Conservation (phyloP, 352 stramenopile genomes). For the Globisporangium echinulatum region DNA sequence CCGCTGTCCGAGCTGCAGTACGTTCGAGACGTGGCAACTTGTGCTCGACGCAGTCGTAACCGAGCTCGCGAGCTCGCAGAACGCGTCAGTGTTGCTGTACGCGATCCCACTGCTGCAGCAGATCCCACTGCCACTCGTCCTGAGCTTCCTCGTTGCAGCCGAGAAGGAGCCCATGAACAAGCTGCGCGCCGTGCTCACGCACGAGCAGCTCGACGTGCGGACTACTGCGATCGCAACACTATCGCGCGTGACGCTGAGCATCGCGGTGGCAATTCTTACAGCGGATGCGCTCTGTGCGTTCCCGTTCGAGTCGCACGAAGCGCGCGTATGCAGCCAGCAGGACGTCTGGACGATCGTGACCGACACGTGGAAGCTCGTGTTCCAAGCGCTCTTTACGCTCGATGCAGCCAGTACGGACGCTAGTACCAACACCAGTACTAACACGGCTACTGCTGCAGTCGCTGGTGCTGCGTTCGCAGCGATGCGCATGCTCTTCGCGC, state of each 20-base stretch:
- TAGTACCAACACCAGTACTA: neutral
- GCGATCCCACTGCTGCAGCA: constrained; percentile 49
- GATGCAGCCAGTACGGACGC: constrained; percentile 1
- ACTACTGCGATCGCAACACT: constrained; percentile 55
- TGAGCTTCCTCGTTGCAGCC: constrained; percentile 53
- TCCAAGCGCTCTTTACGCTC: constrained; percentile 41
- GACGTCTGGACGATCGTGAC: constrained; percentile 67
- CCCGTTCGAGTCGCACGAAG: constrained; percentile 79
- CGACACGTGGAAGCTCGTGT: constrained; percentile 81
- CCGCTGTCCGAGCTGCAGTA: constrained; percentile 49
- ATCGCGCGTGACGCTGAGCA: constrained; percentile 41
- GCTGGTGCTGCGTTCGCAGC: constrained; percentile 45
- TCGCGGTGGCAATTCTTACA: constrained; percentile 36
- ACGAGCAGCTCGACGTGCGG: constrained; percentile 58
- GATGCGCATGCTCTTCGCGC: constrained; percentile 54
- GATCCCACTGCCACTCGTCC: constrained; percentile 47
- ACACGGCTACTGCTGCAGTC: constrained; percentile 11
- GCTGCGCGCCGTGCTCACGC: constrained; percentile 51
- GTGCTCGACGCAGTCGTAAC: constrained; percentile 51
- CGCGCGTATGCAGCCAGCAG: constrained; percentile 74
- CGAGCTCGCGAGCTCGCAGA: constrained; percentile 69
- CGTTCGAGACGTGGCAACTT: constrained; percentile 51
- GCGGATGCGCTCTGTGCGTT: constrained; percentile 59
- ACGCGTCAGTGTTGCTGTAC: constrained; percentile 37
- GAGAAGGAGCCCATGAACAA: constrained; percentile 82